Conservation (phyloP, 345 rosid genomes). For the Acer campestre region DNA sequence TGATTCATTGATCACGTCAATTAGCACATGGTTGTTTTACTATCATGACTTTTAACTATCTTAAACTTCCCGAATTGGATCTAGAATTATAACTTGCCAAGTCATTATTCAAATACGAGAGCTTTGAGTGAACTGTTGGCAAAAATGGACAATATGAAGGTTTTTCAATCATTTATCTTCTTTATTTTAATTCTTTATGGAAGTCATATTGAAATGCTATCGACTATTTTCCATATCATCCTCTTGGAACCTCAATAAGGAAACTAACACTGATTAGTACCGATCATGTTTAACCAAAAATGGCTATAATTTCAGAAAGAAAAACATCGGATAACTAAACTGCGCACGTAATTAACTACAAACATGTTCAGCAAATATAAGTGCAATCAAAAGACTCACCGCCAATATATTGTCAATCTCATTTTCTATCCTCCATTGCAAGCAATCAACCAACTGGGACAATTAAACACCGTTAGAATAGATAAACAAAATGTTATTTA, state of each 20-base stretch:
- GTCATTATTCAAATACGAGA: slow-evolving; percentile 10
- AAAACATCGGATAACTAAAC: background rate
- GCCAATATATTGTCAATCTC: slow-evolving; percentile 74
- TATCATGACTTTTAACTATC: background rate
- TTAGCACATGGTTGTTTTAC: slow-evolving; percentile 14
- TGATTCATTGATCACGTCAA: slow-evolving; percentile 15
- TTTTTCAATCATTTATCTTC: no score
- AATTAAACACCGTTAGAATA: slow-evolving; percentile 28
- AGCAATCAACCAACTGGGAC: slow-evolving; percentile 76
- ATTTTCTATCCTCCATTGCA: slow-evolving; percentile 83
- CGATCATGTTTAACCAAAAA: background rate
- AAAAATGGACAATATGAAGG: background rate
- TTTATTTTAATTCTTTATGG: no score
- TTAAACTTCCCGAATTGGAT: background rate
- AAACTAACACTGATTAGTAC: background rate
- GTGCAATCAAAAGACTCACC: slow-evolving; percentile 41
- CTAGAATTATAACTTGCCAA: background rate
- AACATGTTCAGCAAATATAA: background rate
- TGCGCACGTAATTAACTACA: background rate
- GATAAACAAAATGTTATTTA: background rate
- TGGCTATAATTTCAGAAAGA: background rate
- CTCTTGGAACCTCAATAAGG: background rate
- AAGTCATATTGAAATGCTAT: no score
- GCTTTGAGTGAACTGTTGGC: background rate
- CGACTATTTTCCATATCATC: background rate